These are phyloP conservation scores for Chaetomium globosum DNA, from an alignment of 2,329 filamentous ascomycete genomes.

Conservation along the genomic window DNA sequence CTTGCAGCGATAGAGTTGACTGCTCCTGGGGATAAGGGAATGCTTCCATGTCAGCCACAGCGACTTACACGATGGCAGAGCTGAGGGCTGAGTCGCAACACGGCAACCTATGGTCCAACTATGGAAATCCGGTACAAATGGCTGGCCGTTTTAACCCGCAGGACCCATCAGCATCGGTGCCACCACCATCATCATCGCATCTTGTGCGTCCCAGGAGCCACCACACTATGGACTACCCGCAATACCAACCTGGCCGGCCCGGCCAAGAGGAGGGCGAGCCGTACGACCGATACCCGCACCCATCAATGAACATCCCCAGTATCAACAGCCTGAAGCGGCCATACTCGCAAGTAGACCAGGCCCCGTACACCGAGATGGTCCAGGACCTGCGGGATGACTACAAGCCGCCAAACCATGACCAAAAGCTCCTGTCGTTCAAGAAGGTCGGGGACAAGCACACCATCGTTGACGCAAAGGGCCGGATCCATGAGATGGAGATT, in stretches of 20 bases:
- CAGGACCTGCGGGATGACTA: constrained; percentile 63
- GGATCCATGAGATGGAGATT: constrained; percentile 63
- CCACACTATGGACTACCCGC: constrained; percentile 50
- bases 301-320: constrained; percentile 49
- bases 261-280: constrained; percentile 57
- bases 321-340: constrained; percentile 60
- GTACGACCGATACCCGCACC: constrained; percentile 57
- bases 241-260: constrained; percentile 58
- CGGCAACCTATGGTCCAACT: constrained; percentile 61
- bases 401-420: constrained; percentile 62
- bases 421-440: constrained; percentile 63
- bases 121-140: constrained; percentile 58
- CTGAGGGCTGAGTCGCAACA: constrained; percentile 62
- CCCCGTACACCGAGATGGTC: constrained; percentile 61
- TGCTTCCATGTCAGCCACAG: constrained; percentile 64
- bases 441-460: constrained; percentile 62
- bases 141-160: constrained; percentile 55
- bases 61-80: constrained; percentile 66
- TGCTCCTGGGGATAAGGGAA: constrained; percentile 42
- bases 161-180: constrained; percentile 53
- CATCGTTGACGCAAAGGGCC: constrained; percentile 61
- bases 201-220: constrained; percentile 54
- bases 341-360: constrained; percentile 59
- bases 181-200: constrained; percentile 52
- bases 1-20: constrained; percentile 29